phyloP scores from a whole-genome alignment of 179 eudicot genomes.

The Beta corolliflora region DNA sequence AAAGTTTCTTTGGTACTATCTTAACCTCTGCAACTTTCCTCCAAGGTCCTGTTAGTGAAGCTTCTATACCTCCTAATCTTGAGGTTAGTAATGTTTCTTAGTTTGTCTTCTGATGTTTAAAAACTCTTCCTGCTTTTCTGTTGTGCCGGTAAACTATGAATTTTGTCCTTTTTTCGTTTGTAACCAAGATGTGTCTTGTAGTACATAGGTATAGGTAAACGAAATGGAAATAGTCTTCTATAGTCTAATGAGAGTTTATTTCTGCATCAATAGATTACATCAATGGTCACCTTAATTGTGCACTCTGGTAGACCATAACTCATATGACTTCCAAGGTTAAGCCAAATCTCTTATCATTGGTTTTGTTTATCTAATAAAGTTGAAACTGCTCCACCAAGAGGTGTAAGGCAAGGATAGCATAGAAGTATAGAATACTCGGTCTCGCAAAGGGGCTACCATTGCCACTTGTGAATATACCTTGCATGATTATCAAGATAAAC shows the following conservation, averaged over 20 bases:
- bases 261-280: background rate
- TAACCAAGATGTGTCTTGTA: background rate
- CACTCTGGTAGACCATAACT: too few species aligned
- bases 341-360: background rate
- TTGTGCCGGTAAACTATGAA: background rate
- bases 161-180: background rate
- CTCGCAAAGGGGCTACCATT: background rate
- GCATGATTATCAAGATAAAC: background rate
- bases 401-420: background rate
- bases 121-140: background rate
- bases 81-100: background rate
- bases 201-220: background rate
- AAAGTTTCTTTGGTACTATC: background rate
- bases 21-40: background rate
- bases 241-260: background rate
- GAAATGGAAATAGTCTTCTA: background rate
- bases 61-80: conserved; percentile 4
- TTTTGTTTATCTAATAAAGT: background rate
- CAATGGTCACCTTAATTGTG: too few species aligned
- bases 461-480: background rate
- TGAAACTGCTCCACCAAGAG: background rate
- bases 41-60: background rate
- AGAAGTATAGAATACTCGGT: background rate
- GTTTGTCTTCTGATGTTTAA: background rate
- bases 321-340: background rate